These are phyloP conservation scores for Heterococcus sp. DNA, from an alignment of 108 stramenopile species.

Conservation along the genomic window DNA sequence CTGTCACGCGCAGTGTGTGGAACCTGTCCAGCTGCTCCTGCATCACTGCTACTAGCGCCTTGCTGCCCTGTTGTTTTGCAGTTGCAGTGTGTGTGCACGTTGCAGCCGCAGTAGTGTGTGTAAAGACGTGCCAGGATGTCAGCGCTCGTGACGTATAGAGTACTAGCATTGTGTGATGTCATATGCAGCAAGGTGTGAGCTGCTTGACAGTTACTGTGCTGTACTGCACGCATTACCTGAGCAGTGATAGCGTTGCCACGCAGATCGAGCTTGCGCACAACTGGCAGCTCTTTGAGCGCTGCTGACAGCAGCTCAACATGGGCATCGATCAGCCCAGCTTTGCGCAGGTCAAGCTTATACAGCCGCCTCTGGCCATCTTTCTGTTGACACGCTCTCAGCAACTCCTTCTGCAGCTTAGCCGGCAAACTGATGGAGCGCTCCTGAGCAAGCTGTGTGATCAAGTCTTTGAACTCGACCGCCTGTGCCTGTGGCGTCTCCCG, in stretches of 20 bases:
- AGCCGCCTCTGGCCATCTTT: constrained; percentile 15
- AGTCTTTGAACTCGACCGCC: constrained; percentile 30
- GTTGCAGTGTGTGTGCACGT: not conserved
- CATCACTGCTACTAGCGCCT: not conserved
- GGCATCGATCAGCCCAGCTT: constrained; percentile 6
- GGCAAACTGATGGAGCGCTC: constrained; percentile 1
- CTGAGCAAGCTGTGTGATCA: not conserved
- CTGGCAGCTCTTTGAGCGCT: constrained; percentile 32
- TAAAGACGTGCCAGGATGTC: no score
- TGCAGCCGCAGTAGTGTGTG: no score
- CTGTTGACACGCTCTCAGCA: constrained; percentile 15
- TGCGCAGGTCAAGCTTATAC: constrained; percentile 28
- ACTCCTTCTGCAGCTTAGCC: constrained; percentile 19
- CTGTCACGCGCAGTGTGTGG: not conserved
- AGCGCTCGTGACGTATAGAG: no score
- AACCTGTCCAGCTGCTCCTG: constrained; percentile 25
- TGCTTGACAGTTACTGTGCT: no score
- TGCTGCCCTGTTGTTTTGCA: not conserved
- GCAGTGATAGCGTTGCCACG: constrained; percentile 14
- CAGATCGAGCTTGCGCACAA: constrained; percentile 36
- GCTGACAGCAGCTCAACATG: constrained; percentile 19
- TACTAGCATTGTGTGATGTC: no score
- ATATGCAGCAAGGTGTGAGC: no score
- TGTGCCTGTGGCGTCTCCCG: constrained; percentile 23
- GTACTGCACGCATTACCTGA: not conserved